A percentile compares a stretch with the other conserved stretches of the same genome.
Conservation (phyloP, 306 rosid species). For the Fragaria ananassa region DNA sequence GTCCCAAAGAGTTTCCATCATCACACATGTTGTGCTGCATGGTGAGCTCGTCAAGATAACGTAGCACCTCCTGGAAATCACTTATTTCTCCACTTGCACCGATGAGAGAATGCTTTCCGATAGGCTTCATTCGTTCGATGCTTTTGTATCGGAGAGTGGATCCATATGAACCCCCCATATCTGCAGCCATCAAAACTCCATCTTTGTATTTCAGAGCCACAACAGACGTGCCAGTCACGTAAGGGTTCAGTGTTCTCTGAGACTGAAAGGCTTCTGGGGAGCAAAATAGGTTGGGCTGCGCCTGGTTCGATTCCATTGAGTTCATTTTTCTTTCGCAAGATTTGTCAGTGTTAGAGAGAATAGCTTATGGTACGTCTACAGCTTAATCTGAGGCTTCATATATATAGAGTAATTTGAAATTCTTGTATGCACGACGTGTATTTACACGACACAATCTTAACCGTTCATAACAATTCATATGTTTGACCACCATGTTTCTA, state of each 20-base stretch:
- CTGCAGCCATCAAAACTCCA: conserved; percentile 91
- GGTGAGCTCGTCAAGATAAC: conserved; percentile 79
- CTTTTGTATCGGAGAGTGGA: conserved; percentile 93
- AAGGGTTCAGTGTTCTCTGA: conserved; percentile 41
- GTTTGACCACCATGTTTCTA: no score
- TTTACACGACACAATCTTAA: no score
- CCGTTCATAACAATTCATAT: no score
- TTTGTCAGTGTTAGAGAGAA: neutral
- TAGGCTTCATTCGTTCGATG: conserved; percentile 70
- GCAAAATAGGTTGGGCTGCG: conserved; percentile 19
- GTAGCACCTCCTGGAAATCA: conserved; percentile 81
- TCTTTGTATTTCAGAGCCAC: conserved; percentile 89
- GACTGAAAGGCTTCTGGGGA: conserved; percentile 39
- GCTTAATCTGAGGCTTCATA: no score
- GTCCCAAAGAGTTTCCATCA: conserved; percentile 59
- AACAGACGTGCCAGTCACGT: conserved; percentile 87
- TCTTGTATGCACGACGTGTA: no score
- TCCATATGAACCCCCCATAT: conserved; percentile 98
- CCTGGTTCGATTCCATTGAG: conserved; percentile 33
- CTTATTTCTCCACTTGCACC: conserved; percentile 95
- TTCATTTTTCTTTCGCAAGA: neutral
- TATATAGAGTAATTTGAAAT: no score
- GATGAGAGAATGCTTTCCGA: conserved; percentile 82
- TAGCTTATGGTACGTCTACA: neutral
- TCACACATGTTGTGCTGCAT: conserved; percentile 75